These are phyloP conservation scores for Collybiopsis luxurians DNA, from an alignment of 768 basidiomycete genomes.

Conservation along the genomic window DNA sequence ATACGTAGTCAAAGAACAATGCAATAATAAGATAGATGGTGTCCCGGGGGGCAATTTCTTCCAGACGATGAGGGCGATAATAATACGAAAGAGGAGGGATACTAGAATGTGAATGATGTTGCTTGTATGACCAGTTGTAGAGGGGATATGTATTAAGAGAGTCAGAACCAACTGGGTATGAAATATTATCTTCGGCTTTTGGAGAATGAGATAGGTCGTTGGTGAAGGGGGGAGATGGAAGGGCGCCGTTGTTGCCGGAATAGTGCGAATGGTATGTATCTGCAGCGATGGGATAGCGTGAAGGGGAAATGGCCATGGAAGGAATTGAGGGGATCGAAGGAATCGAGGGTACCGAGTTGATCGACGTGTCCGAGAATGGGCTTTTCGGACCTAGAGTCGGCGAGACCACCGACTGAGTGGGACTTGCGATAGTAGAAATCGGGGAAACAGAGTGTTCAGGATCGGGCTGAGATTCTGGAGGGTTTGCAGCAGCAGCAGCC, in stretches of 20 bases:
- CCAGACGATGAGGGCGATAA: constrained; percentile 73
- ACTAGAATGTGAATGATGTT: constrained; percentile 42
- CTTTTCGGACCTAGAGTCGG: constrained; percentile 42
- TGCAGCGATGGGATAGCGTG: constrained; percentile 67
- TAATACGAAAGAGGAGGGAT: constrained; percentile 69
- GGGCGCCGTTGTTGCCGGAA: constrained; percentile 37
- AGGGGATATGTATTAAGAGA: constrained; percentile 62
- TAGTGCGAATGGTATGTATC: constrained; percentile 65
- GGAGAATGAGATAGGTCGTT: constrained; percentile 36
- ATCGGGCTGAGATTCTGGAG: constrained; percentile 32
- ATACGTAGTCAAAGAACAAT: constrained; percentile 93
- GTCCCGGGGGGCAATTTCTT: constrained; percentile 79
- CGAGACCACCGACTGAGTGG: constrained; percentile 43
- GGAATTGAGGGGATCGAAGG: constrained; percentile 34
- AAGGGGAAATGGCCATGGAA: constrained; percentile 53
- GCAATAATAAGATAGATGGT: constrained; percentile 80
- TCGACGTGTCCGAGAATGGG: constrained; percentile 54
- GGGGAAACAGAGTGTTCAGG: constrained; percentile 43
- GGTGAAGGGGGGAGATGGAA: constrained; percentile 25
- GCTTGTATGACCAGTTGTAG: constrained; percentile 71
- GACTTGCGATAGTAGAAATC: constrained; percentile 46
- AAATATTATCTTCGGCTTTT: constrained; percentile 43
- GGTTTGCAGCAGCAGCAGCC: constrained; percentile 51
- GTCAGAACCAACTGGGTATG: constrained; percentile 37
- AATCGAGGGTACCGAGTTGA: constrained; percentile 20